Conservation (phyloP, 345 rosid genomes). For the Theobroma cacao region DNA sequence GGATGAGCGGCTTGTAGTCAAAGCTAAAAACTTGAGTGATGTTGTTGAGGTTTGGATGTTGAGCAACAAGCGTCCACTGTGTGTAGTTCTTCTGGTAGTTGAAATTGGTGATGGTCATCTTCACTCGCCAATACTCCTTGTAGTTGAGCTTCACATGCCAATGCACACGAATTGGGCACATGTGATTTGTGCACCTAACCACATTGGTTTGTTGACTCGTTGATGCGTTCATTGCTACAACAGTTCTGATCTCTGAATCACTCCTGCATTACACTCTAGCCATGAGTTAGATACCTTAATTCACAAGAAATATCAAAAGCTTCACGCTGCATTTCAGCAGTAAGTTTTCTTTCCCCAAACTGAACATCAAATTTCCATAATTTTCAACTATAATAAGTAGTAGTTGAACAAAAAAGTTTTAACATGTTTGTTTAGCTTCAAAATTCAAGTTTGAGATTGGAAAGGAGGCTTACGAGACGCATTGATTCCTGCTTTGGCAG, state of each 20-base stretch:
- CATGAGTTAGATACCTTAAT: background rate
- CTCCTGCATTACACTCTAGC: constrained; percentile 17
- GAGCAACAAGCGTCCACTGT: constrained; percentile 39
- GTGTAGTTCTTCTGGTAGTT: constrained; percentile 27
- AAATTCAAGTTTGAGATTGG: background rate
- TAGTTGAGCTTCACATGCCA: constrained; percentile 41
- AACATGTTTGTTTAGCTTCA: too few species aligned
- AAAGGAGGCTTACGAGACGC: constrained; percentile 18
- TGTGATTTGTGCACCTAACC: constrained; percentile 25
- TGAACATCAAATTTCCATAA: background rate
- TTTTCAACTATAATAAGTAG: background rate
- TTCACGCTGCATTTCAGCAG: background rate
- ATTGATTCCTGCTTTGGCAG: constrained; percentile 22
- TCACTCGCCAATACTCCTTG: constrained; percentile 24
- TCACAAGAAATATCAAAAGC: background rate
- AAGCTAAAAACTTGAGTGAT: constrained; percentile 31
- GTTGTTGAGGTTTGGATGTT: constrained; percentile 36
- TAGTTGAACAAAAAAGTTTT: background rate
- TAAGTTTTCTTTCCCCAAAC: background rate
- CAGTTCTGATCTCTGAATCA: constrained; percentile 14
- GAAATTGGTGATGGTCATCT: constrained; percentile 36
- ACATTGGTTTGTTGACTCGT: background rate
- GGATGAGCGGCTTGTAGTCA: constrained; percentile 20
- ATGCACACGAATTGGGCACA: constrained; percentile 37
- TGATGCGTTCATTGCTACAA: background rate